Conservation (phyloP, 306 rosid species). For the Prunus kanzakura region DNA sequence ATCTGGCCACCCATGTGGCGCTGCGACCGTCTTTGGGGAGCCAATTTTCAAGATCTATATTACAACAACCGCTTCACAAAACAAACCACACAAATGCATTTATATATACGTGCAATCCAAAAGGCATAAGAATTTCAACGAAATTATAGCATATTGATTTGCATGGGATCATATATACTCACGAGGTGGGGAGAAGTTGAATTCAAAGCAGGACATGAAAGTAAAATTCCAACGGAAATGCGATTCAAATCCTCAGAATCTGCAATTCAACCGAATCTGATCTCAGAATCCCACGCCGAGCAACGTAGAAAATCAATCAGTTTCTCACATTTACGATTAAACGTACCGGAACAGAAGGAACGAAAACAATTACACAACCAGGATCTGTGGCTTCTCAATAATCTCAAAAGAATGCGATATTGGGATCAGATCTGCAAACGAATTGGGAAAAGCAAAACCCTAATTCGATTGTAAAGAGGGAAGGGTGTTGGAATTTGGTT, state of each 20-base stretch:
- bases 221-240: constrained; percentile 25
- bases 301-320: neutral
- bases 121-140: neutral
- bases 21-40: constrained; percentile 98
- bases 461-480: constrained; percentile 15
- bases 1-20: constrained; percentile 99
- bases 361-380: neutral
- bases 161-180: constrained; percentile 31
- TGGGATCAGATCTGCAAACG: constrained; percentile 56
- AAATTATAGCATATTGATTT: neutral
- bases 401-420: neutral
- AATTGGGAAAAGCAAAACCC: constrained; percentile 32
- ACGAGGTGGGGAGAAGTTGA: constrained; percentile 58
- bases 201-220: constrained; percentile 64
- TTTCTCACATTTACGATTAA: neutral
- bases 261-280: constrained; percentile 21
- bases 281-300: constrained; percentile 19
- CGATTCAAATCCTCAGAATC: constrained; percentile 39
- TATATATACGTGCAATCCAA: constrained; percentile 2
- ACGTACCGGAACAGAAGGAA: constrained; percentile 17
- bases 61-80: constrained; percentile 46
- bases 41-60: constrained; percentile 94
- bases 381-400: constrained; percentile 34
- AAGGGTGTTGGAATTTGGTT: neutral
- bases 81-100: neutral